Evolutionary conservation across 129 eudicot genomes (phyloP).

Genomic region (Rutidosis leptorrhynchoides): DNA sequence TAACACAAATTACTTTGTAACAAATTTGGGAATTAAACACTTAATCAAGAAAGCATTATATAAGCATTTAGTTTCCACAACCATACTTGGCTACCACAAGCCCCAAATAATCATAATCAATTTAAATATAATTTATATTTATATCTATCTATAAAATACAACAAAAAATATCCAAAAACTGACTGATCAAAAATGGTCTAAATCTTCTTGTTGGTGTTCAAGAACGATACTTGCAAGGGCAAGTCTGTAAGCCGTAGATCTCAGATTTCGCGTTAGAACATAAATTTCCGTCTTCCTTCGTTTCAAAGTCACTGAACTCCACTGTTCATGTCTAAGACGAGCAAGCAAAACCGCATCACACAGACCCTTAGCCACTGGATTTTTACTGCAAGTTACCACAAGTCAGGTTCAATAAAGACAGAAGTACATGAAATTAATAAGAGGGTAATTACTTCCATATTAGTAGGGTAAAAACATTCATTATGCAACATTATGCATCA

Average conservation of each 20-base stretch:
- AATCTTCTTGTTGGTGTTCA: conserved; percentile 62
- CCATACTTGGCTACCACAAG: neutral
- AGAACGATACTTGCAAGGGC: conserved; percentile 70
- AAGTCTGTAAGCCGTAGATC: conserved; percentile 82
- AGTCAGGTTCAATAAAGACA: conserved; percentile 1
- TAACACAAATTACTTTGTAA: no score
- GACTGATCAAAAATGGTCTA: conserved; percentile 43
- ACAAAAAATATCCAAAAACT: neutral
- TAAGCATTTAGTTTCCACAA: neutral
- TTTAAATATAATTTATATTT: no score
- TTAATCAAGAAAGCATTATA: no score
- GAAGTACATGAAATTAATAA: neutral
- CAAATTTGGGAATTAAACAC: no score
- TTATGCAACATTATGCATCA: neutral
- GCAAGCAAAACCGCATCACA: conserved; percentile 76
- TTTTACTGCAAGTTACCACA: conserved; percentile 60
- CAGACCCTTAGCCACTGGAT: conserved; percentile 60
- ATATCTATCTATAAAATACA: conserved; percentile 1
- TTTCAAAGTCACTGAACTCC: conserved; percentile 53
- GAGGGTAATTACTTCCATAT: no score
- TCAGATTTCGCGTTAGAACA: conserved; percentile 78
- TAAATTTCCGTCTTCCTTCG: conserved; percentile 71
- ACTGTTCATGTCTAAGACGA: conserved; percentile 73
- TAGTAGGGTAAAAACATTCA: neutral
- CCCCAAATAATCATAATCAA: neutral